phyloP scores from a whole-genome alignment of 768 basidiomycete species.

The Leccinum subgranulosum region DNA sequence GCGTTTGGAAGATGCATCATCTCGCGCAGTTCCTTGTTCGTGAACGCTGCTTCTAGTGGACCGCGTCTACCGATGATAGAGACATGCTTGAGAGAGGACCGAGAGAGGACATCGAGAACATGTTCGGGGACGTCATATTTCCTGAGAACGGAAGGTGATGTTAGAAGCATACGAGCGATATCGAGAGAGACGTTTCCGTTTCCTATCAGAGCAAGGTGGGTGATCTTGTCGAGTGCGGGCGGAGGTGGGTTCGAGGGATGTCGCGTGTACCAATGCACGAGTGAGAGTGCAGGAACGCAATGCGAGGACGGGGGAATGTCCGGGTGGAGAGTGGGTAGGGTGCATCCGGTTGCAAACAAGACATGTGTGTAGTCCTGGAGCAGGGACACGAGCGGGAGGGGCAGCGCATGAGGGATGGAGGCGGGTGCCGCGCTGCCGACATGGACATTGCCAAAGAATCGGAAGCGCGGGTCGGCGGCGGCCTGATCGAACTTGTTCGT shows the following conservation, averaged over 20 bases:
- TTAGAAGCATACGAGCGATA: slow-evolving; percentile 85
- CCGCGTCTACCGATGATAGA: slow-evolving; percentile 85
- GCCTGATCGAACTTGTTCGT: slow-evolving; percentile 89
- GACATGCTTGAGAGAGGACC: slow-evolving; percentile 68
- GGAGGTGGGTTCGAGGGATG: slow-evolving; percentile 70
- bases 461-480: slow-evolving; percentile 75
- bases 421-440: slow-evolving; percentile 37
- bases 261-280: slow-evolving; percentile 97
- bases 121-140: slow-evolving; percentile 75
- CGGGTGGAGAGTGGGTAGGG: slow-evolving; percentile 58
- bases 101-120: slow-evolving; percentile 65
- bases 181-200: slow-evolving; percentile 96
- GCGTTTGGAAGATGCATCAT: slow-evolving; percentile 63
- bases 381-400: slow-evolving; percentile 59
- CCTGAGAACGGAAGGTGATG: slow-evolving; percentile 54
- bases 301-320: slow-evolving; percentile 44
- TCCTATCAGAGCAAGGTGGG: slow-evolving; percentile 83
- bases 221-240: slow-evolving; percentile 59
- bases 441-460: slow-evolving; percentile 91
- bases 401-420: slow-evolving; percentile 50
- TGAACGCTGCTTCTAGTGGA: slow-evolving; percentile 85
- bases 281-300: slow-evolving; percentile 70
- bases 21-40: slow-evolving; percentile 90
- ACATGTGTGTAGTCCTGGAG: slow-evolving; percentile 78
- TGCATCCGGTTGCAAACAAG: slow-evolving; percentile 83